Evolutionary conservation across 495 filamentous ascomycete species (phyloP).

Genomic region (Penicillium paxilli): DNA sequence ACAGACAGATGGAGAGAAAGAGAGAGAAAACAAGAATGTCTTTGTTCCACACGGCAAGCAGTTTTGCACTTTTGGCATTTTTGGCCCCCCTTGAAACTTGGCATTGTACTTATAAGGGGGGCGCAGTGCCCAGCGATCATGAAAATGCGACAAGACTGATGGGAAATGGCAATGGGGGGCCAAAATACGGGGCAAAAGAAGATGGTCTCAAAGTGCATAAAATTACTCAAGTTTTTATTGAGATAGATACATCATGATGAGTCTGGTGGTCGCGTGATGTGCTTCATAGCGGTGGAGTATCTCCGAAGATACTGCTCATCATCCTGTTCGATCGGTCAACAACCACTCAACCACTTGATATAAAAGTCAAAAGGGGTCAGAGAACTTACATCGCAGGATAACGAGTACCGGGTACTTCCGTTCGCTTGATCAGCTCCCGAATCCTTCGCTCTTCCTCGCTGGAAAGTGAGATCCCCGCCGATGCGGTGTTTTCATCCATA

Average conservation of each 20-base stretch:
- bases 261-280: too few species aligned
- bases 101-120: not conserved
- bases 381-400: slow-evolving; percentile 11
- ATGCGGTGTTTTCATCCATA: slow-evolving; percentile 54
- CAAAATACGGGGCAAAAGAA: not conserved
- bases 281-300: slow-evolving; percentile 15
- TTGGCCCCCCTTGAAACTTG: not conserved
- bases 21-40: not conserved
- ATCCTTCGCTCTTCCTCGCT: slow-evolving; percentile 42
- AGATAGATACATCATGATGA: too few species aligned
- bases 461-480: slow-evolving; percentile 43
- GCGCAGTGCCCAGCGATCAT: not conserved
- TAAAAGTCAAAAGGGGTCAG: not conserved
- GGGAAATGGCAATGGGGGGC: not conserved
- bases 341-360: not conserved
- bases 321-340: slow-evolving; percentile 3
- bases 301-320: slow-evolving; percentile 2
- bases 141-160: not conserved
- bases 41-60: not conserved
- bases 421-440: slow-evolving; percentile 7
- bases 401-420: slow-evolving; percentile 8
- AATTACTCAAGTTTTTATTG: too few species aligned
- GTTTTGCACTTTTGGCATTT: not conserved
- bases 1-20: not conserved
- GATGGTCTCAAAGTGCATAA: not conserved